Percentiles rank a stretch among this genome's conserved stretches.
Conservation (phyloP, 164 flowering plant genomes). For the Annona squamosa region DNA sequence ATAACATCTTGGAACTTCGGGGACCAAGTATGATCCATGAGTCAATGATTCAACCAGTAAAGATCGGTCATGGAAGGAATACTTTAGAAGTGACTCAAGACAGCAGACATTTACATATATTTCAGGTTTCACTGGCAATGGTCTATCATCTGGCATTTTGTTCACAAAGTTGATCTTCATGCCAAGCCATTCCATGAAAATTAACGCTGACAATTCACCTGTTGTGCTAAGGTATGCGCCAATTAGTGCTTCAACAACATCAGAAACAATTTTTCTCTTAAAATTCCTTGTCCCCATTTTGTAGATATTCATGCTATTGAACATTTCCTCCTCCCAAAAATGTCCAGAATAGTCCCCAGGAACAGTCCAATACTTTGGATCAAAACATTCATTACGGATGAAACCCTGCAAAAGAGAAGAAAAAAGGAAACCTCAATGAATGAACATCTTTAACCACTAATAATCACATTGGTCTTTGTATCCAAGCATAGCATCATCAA, state of each 20-base stretch:
- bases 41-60: constrained; percentile 78
- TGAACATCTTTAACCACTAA: not conserved
- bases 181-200: constrained; percentile 79
- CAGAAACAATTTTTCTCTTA: constrained; percentile 62
- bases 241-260: constrained; percentile 80
- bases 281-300: constrained; percentile 30
- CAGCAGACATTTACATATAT: constrained; percentile 37
- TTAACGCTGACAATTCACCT: constrained; percentile 63
- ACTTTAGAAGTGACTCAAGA: constrained; percentile 46
- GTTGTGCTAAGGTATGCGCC: constrained; percentile 69
- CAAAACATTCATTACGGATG: constrained; percentile 54
- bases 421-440: no score
- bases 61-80: constrained; percentile 60
- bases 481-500: no score
- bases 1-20: constrained; percentile 72
- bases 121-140: constrained; percentile 29
- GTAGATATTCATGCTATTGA: constrained; percentile 31
- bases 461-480: not conserved
- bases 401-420: constrained; percentile 46
- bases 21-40: constrained; percentile 81
- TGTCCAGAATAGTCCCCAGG: constrained; percentile 39
- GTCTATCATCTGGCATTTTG: constrained; percentile 27
- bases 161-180: constrained; percentile 39
- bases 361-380: constrained; percentile 57
- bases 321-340: constrained; percentile 25